These are phyloP conservation scores for Hericium erinaceus DNA, from an alignment of 768 basidiomycete genomes.

Conservation along the genomic window DNA sequence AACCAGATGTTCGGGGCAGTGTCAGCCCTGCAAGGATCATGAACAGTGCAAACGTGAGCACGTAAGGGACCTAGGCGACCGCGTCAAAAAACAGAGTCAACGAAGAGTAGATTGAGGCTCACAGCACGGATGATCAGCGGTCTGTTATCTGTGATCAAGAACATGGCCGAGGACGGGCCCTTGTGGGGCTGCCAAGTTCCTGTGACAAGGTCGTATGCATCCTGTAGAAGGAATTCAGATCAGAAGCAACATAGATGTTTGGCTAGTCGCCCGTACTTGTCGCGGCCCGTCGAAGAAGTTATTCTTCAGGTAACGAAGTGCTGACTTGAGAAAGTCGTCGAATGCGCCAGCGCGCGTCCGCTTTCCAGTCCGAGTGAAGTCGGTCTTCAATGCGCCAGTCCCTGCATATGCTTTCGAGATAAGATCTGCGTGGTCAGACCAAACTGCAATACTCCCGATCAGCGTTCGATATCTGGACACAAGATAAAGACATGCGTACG, in stretches of 20 bases:
- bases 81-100: neutral
- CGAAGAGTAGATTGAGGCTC: slow-evolving; percentile 21
- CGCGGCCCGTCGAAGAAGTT: slow-evolving; percentile 94
- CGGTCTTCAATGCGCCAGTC: slow-evolving; percentile 92
- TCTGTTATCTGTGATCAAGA: slow-evolving; percentile 67
- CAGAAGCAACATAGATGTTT: neutral
- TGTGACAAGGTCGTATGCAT: slow-evolving; percentile 91
- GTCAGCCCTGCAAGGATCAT: slow-evolving; percentile 85
- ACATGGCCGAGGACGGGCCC: slow-evolving; percentile 58
- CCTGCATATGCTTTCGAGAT: slow-evolving; percentile 90
- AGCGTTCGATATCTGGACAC: neutral
- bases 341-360: slow-evolving; percentile 72
- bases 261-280: slow-evolving; percentile 39
- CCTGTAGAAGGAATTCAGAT: slow-evolving; percentile 34
- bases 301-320: slow-evolving; percentile 85
- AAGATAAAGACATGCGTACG: slow-evolving; percentile 39
- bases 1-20: slow-evolving; percentile 81
- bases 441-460: slow-evolving; percentile 48
- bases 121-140: slow-evolving; percentile 83
- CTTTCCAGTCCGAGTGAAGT: slow-evolving; percentile 91
- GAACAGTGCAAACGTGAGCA: slow-evolving; percentile 71
- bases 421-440: slow-evolving; percentile 93
- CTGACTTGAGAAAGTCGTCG: slow-evolving; percentile 81
- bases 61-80: slow-evolving; percentile 64
- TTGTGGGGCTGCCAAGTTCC: slow-evolving; percentile 84